These are phyloP conservation scores for Phaffomyces opuntiae DNA, from an alignment of 805 yeast genomes.

Conservation along the genomic window DNA sequence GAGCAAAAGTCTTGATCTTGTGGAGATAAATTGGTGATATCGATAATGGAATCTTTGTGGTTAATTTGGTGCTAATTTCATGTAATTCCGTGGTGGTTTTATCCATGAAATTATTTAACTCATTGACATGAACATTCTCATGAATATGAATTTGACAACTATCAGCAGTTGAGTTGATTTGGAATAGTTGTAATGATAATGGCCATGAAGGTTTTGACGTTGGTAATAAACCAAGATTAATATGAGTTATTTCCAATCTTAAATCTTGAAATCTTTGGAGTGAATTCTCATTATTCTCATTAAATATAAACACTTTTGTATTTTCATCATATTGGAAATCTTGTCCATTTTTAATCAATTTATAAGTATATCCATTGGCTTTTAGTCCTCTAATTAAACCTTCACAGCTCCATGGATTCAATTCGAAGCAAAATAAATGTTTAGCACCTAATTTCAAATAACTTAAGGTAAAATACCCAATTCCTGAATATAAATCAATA, in stretches of 20 bases:
- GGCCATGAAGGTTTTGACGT: slow-evolving; percentile 59
- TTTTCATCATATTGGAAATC: slow-evolving; percentile 22
- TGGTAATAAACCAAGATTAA: slow-evolving; percentile 78
- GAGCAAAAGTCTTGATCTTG: slow-evolving; percentile 78
- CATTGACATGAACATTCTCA: slow-evolving; percentile 53
- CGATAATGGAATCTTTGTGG: not conserved
- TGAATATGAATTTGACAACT: slow-evolving; percentile 52
- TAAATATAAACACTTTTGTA: slow-evolving; percentile 36
- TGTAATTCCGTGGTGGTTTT: slow-evolving; percentile 1
- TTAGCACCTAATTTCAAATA: slow-evolving; percentile 51
- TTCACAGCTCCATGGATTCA: slow-evolving; percentile 78
- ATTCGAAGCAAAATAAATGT: slow-evolving; percentile 66
- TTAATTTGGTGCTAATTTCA: not conserved
- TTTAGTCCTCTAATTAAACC: slow-evolving; percentile 56
- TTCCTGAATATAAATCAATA: slow-evolving; percentile 75
- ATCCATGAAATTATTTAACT: slow-evolving; percentile 25
- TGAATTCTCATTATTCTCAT: slow-evolving; percentile 56
- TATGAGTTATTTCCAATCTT: slow-evolving; percentile 38
- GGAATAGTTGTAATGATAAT: slow-evolving; percentile 28
- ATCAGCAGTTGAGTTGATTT: slow-evolving; percentile 2
- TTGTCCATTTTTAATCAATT: slow-evolving; percentile 28
- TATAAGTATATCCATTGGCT: slow-evolving; percentile 35
- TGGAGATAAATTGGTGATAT: slow-evolving; percentile 37
- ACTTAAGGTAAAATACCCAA: slow-evolving; percentile 75
- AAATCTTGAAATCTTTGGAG: slow-evolving; percentile 30